Conservation (phyloP, 164 flowering plant species). For the Hamamelis virginiana region DNA sequence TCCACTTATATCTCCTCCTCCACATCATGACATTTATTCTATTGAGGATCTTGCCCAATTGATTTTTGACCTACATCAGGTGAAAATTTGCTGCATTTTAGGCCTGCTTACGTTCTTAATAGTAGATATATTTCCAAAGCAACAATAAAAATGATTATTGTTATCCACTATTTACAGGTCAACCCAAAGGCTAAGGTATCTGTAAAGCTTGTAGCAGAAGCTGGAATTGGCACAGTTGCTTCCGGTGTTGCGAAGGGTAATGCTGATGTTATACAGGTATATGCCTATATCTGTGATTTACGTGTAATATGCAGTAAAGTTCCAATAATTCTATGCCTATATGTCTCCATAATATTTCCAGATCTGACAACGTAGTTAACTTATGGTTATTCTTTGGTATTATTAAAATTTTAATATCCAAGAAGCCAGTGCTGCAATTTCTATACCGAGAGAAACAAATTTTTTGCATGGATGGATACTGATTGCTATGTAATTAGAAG, state of each 20-base stretch:
- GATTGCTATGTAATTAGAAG: too few species aligned
- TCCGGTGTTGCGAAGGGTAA: constrained; percentile 99
- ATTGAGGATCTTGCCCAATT: constrained; percentile 99
- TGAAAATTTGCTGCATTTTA: constrained; percentile 19
- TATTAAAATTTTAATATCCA: too few species aligned
- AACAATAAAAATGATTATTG: neutral
- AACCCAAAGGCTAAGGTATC: constrained; percentile 98
- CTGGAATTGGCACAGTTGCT: constrained; percentile 99
- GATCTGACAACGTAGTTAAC: neutral
- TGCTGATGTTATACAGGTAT: constrained; percentile 97
- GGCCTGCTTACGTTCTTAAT: neutral
- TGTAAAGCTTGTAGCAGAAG: constrained; percentile 99
- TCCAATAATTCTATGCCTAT: neutral
- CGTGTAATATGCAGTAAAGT: neutral
- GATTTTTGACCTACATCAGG: constrained; percentile 99
- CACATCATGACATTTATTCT: constrained; percentile 98
- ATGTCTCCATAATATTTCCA: neutral
- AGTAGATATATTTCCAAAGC: neutral
- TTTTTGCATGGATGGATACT: too few species aligned
- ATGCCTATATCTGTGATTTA: neutral
- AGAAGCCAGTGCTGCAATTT: too few species aligned
- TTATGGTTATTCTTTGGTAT: too few species aligned
- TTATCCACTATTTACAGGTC: constrained; percentile 48
- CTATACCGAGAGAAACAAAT: too few species aligned
- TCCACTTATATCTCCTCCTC: constrained; percentile 99